Percentiles rank a stretch among this genome's conserved stretches.
Evolutionary conservation across 225 moss, liverwort and hornwort genomes (phyloP).

Genomic region (Thuidium tamariscinum): DNA sequence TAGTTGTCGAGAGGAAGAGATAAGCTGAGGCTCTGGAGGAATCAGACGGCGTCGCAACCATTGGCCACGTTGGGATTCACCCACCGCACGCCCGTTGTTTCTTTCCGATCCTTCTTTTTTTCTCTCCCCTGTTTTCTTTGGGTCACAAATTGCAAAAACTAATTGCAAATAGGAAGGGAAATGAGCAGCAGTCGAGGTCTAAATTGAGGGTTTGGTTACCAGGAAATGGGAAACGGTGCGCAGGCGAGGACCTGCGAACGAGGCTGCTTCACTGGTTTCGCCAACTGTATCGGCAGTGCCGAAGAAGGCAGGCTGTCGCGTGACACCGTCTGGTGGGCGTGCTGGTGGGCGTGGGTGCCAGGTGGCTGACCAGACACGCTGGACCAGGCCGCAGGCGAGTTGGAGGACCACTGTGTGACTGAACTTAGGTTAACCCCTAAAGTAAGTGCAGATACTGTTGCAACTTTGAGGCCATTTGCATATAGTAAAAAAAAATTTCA

Average conservation of each 20-base stretch:
- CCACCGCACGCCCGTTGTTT: background rate
- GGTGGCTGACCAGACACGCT: background rate
- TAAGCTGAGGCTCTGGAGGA: background rate
- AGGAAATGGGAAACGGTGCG: background rate
- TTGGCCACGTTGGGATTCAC: constrained; percentile 7
- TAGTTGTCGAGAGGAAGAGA: background rate
- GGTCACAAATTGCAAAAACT: background rate
- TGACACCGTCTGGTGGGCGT: background rate
- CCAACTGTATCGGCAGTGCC: background rate
- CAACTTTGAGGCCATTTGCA: too few species aligned
- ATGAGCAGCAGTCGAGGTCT: background rate
- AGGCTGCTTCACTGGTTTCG: background rate
- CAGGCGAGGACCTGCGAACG: background rate
- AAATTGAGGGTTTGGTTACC: background rate
- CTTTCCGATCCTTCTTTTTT: background rate
- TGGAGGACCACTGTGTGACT: background rate
- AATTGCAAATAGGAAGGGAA: background rate
- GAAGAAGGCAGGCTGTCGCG: background rate
- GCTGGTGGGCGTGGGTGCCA: background rate
- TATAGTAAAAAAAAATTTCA: too few species aligned
- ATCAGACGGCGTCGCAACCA: background rate
- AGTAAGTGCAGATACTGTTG: too few species aligned
- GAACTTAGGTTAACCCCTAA: too few species aligned
- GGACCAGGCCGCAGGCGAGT: background rate
- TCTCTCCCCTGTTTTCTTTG: background rate